Base-by-base conservation (phyloP, 768 basidiomycete genomes). In the Chiua virens region DNA sequence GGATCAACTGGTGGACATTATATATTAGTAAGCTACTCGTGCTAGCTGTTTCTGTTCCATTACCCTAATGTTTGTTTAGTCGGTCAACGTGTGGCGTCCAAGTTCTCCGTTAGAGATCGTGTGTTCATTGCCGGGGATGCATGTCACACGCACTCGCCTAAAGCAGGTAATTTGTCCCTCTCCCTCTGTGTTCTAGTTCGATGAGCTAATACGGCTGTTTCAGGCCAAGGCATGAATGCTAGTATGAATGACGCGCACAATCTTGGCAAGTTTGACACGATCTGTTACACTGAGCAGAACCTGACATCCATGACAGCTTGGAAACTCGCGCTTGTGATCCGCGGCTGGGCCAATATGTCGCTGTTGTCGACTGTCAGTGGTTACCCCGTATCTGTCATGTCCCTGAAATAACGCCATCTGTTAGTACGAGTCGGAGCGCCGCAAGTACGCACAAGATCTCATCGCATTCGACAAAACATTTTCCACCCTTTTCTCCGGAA, bases 41-140 rank as follows among this genome's bases (percentile, higher is more conserved):
- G 20, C 10, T 4, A 43, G 1, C 21, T 30, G n/a, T 37, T 25
- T 9, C 11, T 22, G 23, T 35, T 25, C 45, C 20, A 11, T 30
- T 42, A 5, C n/a, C 10, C 42, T 46, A 30, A 55, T 17, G 11
- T 22, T 37, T 27, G n/a, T 22, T 28, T 34, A 80, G 80, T 82
- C 43, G 80, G 80, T 2, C 81, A 83, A 58, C 74, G 82, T 5
- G 76, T 83, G 8, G 79, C 81, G 14, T 73, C 78, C 27, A 67
- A 67, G n/a, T 83, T 76, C 62, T 74, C 76, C 2, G 58, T 71
- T 1, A 54, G 73, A 36, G 64, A 81, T 28, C 76, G 82, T 5
- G 70, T 81, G 3, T 80, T 82, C 56, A 81, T 83, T 42, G 81
- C 77, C 0, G 81, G 82, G 13, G 80, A 80, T 54, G 79, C 79